Conservation (phyloP, 306 rosid species). For the Parietaria judaica region DNA sequence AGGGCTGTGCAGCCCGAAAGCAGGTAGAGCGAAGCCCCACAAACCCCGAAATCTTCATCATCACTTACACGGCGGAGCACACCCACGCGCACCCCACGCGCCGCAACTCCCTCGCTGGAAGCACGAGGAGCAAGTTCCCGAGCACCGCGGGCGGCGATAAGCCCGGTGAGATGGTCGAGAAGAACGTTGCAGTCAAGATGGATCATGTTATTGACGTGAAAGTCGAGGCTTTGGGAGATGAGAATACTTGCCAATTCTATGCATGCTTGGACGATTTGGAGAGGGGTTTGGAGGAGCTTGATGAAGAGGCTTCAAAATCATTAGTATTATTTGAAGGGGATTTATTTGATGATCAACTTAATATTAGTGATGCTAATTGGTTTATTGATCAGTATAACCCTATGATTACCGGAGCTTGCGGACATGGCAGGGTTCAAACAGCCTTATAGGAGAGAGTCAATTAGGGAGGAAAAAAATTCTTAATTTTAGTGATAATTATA, state of each 20-base stretch:
- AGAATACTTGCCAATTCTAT: slow-evolving; percentile 17
- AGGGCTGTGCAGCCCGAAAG: slow-evolving; percentile 80
- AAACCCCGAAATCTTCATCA: slow-evolving; percentile 48
- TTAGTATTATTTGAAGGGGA: slow-evolving; percentile 16
- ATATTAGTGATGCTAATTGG: slow-evolving; percentile 17
- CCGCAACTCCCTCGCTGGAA: slow-evolving; percentile 42
- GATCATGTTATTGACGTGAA: not conserved
- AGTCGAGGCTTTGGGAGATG: slow-evolving; percentile 4
- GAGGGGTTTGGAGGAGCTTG: slow-evolving; percentile 10
- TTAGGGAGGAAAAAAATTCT: no score
- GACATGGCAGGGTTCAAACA: slow-evolving; percentile 8
- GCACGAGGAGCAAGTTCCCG: slow-evolving; percentile 34
- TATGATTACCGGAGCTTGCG: slow-evolving; percentile 17
- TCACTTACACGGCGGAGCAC: slow-evolving; percentile 76
- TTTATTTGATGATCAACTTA: slow-evolving; percentile 16
- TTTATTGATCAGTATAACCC: slow-evolving; percentile 17
- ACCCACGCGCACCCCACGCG: slow-evolving; percentile 64
- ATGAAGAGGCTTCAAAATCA: slow-evolving; percentile 15
- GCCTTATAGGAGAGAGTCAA: not conserved
- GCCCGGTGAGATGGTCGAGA: slow-evolving; percentile 9
- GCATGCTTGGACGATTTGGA: slow-evolving; percentile 32
- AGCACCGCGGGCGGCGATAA: slow-evolving; percentile 1
- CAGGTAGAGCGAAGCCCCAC: slow-evolving; percentile 70
- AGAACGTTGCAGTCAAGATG: slow-evolving; percentile 11
- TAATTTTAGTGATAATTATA: not conserved